Conservation (phyloP, 768 basidiomycete species). For the Amanita fuliginea region DNA sequence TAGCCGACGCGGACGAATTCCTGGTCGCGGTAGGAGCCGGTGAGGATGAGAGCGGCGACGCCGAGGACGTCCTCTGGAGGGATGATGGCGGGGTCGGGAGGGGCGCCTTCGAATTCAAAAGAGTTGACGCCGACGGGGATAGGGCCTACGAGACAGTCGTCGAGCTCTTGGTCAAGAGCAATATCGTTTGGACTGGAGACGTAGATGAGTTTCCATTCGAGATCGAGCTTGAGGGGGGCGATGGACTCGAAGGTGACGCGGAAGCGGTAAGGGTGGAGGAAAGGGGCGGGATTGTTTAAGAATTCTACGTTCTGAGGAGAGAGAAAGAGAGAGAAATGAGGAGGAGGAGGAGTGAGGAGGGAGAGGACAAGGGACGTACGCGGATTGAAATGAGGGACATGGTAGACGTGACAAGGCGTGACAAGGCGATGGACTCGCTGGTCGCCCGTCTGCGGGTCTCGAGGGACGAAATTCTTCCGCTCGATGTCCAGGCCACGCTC, state of each 20-base stretch:
- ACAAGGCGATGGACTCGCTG: not conserved
- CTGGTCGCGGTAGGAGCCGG: constrained; percentile 91
- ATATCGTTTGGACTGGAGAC: constrained; percentile 90
- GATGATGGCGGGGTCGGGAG: constrained; percentile 78
- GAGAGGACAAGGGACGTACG: constrained; percentile 18
- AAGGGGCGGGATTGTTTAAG: constrained; percentile 87
- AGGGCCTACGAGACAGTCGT: constrained; percentile 95
- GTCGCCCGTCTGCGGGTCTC: constrained; percentile 14
- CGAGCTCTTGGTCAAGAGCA: constrained; percentile 92
- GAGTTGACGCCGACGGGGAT: constrained; percentile 95
- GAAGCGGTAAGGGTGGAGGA: constrained; percentile 85
- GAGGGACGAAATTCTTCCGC: constrained; percentile 22
- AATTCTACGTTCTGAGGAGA: constrained; percentile 66
- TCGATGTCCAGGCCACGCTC: constrained; percentile 38
- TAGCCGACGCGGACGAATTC: constrained; percentile 99
- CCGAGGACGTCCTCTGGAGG: constrained; percentile 88
- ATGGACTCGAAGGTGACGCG: constrained; percentile 97
- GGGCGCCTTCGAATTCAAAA: constrained; percentile 87
- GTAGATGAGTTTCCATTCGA: constrained; percentile 97
- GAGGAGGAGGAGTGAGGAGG: no score
- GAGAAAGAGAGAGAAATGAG: not conserved
- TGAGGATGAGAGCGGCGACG: constrained; percentile 94
- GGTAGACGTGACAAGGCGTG: not conserved
- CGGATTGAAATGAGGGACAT: constrained; percentile 69
- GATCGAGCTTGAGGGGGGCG: constrained; percentile 82